A percentile compares a stretch with the other conserved stretches of the same genome.
Evolutionary conservation across 306 rosid genomes (phyloP).

Genomic region (Gastrolobium bilobum): DNA sequence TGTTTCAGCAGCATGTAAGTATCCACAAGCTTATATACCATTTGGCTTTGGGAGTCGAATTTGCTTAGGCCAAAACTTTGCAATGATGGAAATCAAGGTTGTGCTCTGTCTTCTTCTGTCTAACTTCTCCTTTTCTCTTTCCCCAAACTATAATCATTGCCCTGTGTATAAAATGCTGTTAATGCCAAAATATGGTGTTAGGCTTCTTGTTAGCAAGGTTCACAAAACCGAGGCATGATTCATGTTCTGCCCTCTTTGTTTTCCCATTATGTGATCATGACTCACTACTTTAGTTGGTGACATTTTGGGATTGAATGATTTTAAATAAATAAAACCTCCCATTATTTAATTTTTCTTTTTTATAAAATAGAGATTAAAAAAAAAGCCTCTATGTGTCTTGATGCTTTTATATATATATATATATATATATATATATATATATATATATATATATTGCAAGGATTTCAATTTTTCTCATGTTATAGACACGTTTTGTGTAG

Average conservation of each 20-base stretch:
- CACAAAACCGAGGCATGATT: background rate
- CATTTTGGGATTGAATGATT: background rate
- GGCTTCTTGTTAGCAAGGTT: slow-evolving; percentile 45
- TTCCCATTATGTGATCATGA: background rate
- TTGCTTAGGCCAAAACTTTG: slow-evolving; percentile 53
- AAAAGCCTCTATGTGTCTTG: too few species aligned
- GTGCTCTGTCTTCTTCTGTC: slow-evolving; percentile 37
- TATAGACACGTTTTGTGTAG: too few species aligned
- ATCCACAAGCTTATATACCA: slow-evolving; percentile 55
- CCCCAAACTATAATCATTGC: slow-evolving; percentile 52
- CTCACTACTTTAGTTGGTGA: background rate
- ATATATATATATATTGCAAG: too few species aligned
- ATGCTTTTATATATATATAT: too few species aligned
- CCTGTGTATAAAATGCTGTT: slow-evolving; percentile 40
- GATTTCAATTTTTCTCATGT: too few species aligned
- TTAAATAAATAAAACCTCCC: too few species aligned
- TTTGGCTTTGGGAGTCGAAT: slow-evolving; percentile 54
- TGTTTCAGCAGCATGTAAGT: slow-evolving; percentile 50
- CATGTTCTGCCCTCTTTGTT: background rate
- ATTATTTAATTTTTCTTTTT: too few species aligned
- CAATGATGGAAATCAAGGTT: slow-evolving; percentile 39
- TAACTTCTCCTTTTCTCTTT: slow-evolving; percentile 45
- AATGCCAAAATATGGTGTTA: slow-evolving; percentile 50
- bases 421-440: too few species aligned
- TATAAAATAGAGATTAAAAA: too few species aligned